Conservation (phyloP, 1,284 basidiomycete species). For the Apiotrichum veenhuisii region DNA sequence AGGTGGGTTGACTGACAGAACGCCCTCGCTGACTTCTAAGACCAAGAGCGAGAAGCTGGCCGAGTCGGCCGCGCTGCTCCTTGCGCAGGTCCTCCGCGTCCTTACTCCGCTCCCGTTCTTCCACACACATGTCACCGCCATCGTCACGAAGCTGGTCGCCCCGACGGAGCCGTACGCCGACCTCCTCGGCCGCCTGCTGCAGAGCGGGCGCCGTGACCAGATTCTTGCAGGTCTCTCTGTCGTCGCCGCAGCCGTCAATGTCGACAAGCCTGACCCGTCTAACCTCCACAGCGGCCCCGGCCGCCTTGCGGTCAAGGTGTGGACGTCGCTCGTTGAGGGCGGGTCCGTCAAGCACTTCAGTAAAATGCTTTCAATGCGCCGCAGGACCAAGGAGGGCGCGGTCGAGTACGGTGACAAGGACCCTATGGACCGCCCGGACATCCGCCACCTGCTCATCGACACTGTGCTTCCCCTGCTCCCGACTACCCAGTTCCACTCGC, state of each 20-base stretch:
- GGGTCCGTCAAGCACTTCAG: constrained; percentile 41
- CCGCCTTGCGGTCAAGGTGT: constrained; percentile 34
- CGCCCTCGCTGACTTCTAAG: constrained; percentile 12
- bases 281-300: constrained; percentile 23
- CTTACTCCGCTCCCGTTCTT: constrained; percentile 49
- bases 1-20: constrained; percentile 24
- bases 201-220: constrained; percentile 44
- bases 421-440: constrained; percentile 45
- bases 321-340: constrained; percentile 40
- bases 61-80: constrained; percentile 36
- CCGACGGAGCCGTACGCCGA: constrained; percentile 38
- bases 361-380: constrained; percentile 47
- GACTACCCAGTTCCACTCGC: constrained; percentile 34
- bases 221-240: constrained; percentile 38
- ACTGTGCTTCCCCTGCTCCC: constrained; percentile 44
- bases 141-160: constrained; percentile 42
- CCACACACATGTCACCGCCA: constrained; percentile 36
- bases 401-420: constrained; percentile 35
- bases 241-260: constrained; percentile 37
- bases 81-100: constrained; percentile 42
- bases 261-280: constrained; percentile 34
- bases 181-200: constrained; percentile 41
- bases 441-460: constrained; percentile 44
- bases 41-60: constrained; percentile 38
- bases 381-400: constrained; percentile 42